A percentile compares a stretch with the other conserved stretches of the same genome.
Conservation (phyloP, 1,284 basidiomycete species). For the Apiotrichum sp. region DNA sequence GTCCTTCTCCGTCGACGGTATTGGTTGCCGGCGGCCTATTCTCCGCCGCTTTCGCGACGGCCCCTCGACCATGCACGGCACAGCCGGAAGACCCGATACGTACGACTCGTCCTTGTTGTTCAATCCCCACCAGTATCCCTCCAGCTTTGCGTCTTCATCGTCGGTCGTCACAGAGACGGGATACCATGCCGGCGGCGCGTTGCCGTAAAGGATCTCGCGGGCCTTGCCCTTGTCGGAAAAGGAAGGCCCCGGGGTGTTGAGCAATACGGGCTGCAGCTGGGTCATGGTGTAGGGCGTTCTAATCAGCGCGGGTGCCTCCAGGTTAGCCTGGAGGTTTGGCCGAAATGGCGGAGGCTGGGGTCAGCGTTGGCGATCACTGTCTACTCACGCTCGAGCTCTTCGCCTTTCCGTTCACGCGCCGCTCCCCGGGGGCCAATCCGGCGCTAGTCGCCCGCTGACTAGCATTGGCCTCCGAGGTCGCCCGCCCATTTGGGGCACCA, state of each 20-base stretch:
- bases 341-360: conserved; percentile 34
- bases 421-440: conserved; percentile 17
- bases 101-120: conserved; percentile 35
- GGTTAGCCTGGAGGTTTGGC: conserved; percentile 35
- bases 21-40: conserved; percentile 1
- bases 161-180: conserved; percentile 21
- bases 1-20: conserved; percentile 1
- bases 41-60: conserved; percentile 12
- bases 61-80: conserved; percentile 29
- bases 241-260: conserved; percentile 32
- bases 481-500: conserved; percentile 22
- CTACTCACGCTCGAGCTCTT: conserved; percentile 20
- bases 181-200: conserved; percentile 37
- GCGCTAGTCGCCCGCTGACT: conserved; percentile 19
- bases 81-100: conserved; percentile 33
- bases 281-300: conserved; percentile 73
- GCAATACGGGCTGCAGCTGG: conserved; percentile 29
- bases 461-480: conserved; percentile 17
- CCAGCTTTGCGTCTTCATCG: conserved; percentile 34
- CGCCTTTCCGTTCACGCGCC: conserved; percentile 18
- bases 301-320: conserved; percentile 57
- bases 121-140: conserved; percentile 42
- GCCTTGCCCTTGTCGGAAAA: conserved; percentile 41
- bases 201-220: conserved; percentile 30
- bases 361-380: neutral